phyloP scores from a whole-genome alignment of 176 grass and related monocot genomes.

The maize (Zea mays) region DNA sequence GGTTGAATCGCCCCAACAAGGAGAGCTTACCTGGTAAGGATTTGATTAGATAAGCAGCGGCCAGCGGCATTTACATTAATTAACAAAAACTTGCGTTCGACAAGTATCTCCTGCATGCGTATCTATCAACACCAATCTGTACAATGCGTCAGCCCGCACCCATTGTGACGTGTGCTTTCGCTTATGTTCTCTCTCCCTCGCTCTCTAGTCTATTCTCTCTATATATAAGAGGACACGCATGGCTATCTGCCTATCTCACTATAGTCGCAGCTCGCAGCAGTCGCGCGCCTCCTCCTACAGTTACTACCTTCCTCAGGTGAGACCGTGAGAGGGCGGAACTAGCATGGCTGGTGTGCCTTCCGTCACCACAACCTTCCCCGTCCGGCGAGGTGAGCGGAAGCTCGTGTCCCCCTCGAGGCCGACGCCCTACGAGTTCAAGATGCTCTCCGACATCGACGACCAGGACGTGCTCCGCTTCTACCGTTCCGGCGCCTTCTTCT shows the following conservation, averaged over 20 bases:
- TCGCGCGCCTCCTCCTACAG: no score
- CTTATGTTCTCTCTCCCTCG: no score
- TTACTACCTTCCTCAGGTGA: no score
- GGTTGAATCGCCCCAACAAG: neutral
- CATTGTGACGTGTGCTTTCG: neutral
- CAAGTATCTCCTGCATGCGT: neutral
- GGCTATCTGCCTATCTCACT: neutral
- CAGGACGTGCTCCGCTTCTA: conserved; percentile 43
- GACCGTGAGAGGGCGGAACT: neutral
- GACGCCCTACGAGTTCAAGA: conserved; percentile 42
- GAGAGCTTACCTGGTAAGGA: neutral
- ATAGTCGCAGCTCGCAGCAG: no score
- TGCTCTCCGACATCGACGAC: conserved; percentile 47
- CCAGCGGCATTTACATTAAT: neutral
- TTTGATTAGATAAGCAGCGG: neutral
- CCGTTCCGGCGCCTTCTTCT: conserved; percentile 16
- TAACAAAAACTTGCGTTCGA: neutral
- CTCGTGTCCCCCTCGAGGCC: conserved; percentile 29
- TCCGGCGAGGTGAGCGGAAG: conserved; percentile 5
- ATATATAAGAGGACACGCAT: neutral
- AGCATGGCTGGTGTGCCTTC: conserved; percentile 6
- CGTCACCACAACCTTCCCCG: neutral
- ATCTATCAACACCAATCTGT: neutral
- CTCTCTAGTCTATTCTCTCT: no score
- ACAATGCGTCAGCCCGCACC: neutral